Evolutionary conservation across 306 rosid species (phyloP).

Genomic region (Prunus persica): Prunus_persica_NCBIv2 NC_034009.1:30227501-30228000

Average conservation of each 20-base stretch:
- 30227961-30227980: conserved; percentile 56
- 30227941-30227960: conserved; percentile 93
- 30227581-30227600: conserved; percentile 4
- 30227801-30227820: conserved; percentile 3
- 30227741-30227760: neutral
- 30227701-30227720: too few relatives aligned
- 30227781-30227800: conserved; percentile 69
- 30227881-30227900: conserved; percentile 9
- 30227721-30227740: neutral
- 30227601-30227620: neutral
- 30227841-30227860: conserved; percentile 70
- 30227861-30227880: conserved; percentile 58
- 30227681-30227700: conserved; percentile 31
- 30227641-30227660: conserved; percentile 1
- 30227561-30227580: conserved; percentile 2
- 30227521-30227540: conserved; percentile 11
- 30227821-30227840: conserved; percentile 5
- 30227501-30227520: conserved; percentile 11
- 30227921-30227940: conserved; percentile 96
- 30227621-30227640: neutral
- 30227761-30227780: conserved; percentile 56
- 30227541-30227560: conserved; percentile 16
- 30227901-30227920: neutral
- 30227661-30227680: conserved; percentile 29
- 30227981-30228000: conserved; percentile 29